Conservation (phyloP, 257 asterid genomes). For the Buddleja alternifolia region DNA sequence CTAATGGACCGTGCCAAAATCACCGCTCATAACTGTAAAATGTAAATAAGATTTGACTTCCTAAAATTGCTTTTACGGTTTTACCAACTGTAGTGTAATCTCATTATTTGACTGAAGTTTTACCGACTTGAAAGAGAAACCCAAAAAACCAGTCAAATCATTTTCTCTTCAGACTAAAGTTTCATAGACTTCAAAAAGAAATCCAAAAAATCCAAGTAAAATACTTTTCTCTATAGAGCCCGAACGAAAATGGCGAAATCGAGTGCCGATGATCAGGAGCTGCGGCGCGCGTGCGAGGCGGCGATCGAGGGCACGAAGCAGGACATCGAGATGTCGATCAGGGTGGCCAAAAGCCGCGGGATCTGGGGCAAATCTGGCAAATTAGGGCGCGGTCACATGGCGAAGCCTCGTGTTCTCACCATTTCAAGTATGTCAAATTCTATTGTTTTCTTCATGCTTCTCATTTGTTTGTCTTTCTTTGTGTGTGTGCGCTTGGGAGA, state of each 20-base stretch:
- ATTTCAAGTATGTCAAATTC: conserved; percentile 63
- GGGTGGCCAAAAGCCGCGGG: conserved; percentile 94
- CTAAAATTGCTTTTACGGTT: too few relatives aligned
- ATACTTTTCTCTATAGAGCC: conserved; percentile 22
- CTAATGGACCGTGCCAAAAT: too few relatives aligned
- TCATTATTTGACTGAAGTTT: too few relatives aligned
- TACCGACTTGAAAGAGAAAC: neutral
- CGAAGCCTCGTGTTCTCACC: conserved; percentile 98
- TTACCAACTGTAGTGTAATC: too few relatives aligned
- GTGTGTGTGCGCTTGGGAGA: neutral
- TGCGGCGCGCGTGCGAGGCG: conserved; percentile 89
- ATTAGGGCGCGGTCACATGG: conserved; percentile 95
- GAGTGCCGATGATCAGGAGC: conserved; percentile 95
- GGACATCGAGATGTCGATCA: conserved; percentile 75
- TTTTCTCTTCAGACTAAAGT: conserved; percentile 6
- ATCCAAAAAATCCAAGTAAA: conserved; percentile 20
- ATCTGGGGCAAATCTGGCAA: conserved; percentile 85
- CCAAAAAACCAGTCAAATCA: conserved; percentile 23
- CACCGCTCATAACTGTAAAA: too few relatives aligned
- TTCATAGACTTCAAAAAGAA: neutral
- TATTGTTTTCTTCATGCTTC: neutral
- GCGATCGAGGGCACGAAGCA: conserved; percentile 89
- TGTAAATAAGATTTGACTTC: too few relatives aligned
- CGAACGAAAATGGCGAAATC: conserved; percentile 83
- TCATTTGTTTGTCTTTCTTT: neutral